Percentiles rank a stretch among this genome's conserved stretches.
Evolutionary conservation across 768 basidiomycete genomes (phyloP).

Genomic region (Jaapia argillacea): DNA sequence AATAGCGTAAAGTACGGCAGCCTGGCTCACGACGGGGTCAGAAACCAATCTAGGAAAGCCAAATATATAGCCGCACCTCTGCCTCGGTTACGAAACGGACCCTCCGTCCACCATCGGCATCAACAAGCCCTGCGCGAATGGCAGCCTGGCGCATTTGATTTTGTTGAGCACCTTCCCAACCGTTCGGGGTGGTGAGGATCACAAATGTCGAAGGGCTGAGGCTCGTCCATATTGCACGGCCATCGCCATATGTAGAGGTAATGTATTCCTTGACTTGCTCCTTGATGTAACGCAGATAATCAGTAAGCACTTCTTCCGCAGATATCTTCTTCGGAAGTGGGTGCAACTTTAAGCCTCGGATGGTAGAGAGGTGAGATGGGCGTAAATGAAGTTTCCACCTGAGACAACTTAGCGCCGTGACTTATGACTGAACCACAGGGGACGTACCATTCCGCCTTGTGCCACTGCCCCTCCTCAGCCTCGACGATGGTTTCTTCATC

Average conservation of each 20-base stretch:
- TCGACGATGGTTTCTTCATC: not conserved
- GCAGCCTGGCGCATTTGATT: conserved; percentile 13
- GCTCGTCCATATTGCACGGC: conserved; percentile 9
- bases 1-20: conserved; percentile 12
- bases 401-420: not conserved
- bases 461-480: conserved; percentile 1
- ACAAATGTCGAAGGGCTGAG: conserved; percentile 10
- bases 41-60: too few relatives aligned
- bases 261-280: conserved; percentile 12
- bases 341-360: conserved; percentile 8
- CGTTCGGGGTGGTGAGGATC: conserved; percentile 15
- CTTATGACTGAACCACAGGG: not conserved
- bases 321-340: conserved; percentile 8
- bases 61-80: not conserved
- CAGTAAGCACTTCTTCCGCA: conserved; percentile 9
- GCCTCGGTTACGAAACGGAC: conserved; percentile 13
- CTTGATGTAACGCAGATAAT: conserved; percentile 12
- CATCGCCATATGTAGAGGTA: conserved; percentile 7
- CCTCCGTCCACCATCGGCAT: conserved; percentile 9
- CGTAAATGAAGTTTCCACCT: conserved; percentile 15
- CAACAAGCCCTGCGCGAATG: conserved; percentile 12
- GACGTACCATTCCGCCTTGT: not conserved
- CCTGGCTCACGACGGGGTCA: too few relatives aligned
- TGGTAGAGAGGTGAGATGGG: conserved; percentile 11
- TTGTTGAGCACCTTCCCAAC: conserved; percentile 15